These are phyloP conservation scores for Chaetomium tenue DNA, from an alignment of 495 filamentous ascomycete genomes.

Conservation along the genomic window DNA sequence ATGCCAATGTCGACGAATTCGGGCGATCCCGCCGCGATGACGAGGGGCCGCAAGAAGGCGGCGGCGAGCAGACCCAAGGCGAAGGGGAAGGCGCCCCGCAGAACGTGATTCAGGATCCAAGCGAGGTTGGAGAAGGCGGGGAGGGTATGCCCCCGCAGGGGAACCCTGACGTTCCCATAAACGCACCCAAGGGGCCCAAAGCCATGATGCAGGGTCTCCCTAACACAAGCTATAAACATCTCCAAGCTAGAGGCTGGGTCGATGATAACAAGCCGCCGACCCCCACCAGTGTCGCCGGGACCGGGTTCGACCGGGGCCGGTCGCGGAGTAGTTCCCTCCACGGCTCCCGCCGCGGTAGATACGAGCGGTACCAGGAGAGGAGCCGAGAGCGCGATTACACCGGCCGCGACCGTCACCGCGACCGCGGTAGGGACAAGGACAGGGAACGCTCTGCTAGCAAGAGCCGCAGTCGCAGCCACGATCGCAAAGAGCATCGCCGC, in stretches of 20 bases:
- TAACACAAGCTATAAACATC: conserved; percentile 63
- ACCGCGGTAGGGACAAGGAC: conserved; percentile 31
- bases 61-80: conserved; percentile 3
- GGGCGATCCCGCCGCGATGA: conserved; percentile 47
- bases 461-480: conserved; percentile 40
- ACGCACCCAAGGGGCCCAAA: conserved; percentile 87
- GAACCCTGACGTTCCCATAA: conserved; percentile 50
- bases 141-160: conserved; percentile 18
- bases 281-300: conserved; percentile 36
- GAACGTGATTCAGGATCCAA: conserved; percentile 13
- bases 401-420: conserved; percentile 30
- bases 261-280: conserved; percentile 40
- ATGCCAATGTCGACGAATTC: conserved; percentile 52
- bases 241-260: conserved; percentile 51
- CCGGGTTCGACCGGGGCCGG: conserved; percentile 33
- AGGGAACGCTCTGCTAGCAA: conserved; percentile 25
- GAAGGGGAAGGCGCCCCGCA: conserved; percentile 25
- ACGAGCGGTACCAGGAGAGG: conserved; percentile 26
- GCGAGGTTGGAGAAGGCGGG: conserved; percentile 9
- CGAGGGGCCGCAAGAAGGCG: conserved; percentile 23
- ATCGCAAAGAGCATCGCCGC: conserved; percentile 54
- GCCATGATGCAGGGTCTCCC: conserved; percentile 85
- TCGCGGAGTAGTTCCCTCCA: conserved; percentile 47
- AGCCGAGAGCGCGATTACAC: conserved; percentile 23
- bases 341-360: conserved; percentile 25